Evolutionary conservation across 805 yeast species (phyloP), one percentile per base, ranked within the genome.

Genomic region (Sungouiozyma ichnusensis): DNA sequence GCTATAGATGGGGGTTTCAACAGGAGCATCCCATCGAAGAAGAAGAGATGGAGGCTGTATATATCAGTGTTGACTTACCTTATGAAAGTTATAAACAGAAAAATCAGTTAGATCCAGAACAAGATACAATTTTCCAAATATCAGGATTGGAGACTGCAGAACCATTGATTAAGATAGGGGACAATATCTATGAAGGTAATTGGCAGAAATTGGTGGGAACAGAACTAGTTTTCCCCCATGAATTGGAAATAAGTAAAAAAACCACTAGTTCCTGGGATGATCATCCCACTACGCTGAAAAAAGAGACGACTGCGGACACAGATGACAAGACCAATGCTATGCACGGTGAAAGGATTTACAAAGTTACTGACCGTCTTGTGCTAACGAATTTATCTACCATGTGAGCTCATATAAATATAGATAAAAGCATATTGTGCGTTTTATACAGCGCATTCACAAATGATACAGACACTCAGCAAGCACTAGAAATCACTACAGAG

Each of bases 1-100:
- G 87, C 60, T 85, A 86, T 94, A 80, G 85, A 56, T 88, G 97
- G 97, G 77, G 80, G 52, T 90, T 87, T 66, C 76, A 74, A 53
- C 69, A 6, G 9, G 29, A 24, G 14, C n/a, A 29, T 3, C 33
- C 39, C 6, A 39, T 38, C 7, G 55, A 48, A 3, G 70, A 67
- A 40, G 69, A 65, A 32, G 68, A 67, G 42, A 49, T 42, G 27
- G 64, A 67, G 44, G 64, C 75, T 32, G 75, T 76, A 9, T 73
- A 69, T 45, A 72, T 79, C 2, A 73, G 80, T 27, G 56, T 80
- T 7, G 79, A 73, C 35, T 56, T 77, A 16, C 76, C 77, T 1
- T 54, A 64, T 2, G 63, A 54, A 18, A 63, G 53, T 45, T 58
- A 58, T 52, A 52, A 52, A 46, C 47, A 55, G 41, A 43, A 50